Evolutionary conservation across 148 eudicot species (phyloP).

Genomic region (Rhododendron williamsianum): DNA sequence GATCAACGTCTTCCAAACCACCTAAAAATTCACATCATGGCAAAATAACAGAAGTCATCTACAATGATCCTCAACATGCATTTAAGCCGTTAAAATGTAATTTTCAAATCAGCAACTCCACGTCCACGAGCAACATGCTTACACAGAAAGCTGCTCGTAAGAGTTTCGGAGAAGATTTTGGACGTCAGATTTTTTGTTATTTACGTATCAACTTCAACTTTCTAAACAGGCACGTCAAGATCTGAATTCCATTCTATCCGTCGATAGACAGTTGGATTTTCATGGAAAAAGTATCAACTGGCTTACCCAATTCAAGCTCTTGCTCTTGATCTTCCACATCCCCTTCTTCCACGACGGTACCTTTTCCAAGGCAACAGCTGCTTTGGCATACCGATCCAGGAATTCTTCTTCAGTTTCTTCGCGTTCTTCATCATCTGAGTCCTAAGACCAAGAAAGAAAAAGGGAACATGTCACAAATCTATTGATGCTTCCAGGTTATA

Average conservation of each 20-base stretch:
- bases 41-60: neutral
- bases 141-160: neutral
- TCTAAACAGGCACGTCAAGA: neutral
- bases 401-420: constrained; percentile 88
- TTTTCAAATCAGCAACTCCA: neutral
- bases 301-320: constrained; percentile 65
- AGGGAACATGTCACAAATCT: neutral
- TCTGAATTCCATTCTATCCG: neutral
- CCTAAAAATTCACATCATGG: constrained; percentile 27
- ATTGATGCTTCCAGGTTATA: constrained; percentile 1
- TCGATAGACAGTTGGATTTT: neutral
- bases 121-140: neutral
- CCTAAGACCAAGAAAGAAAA: constrained; percentile 30
- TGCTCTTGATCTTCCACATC: constrained; percentile 57
- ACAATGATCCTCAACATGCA: neutral
- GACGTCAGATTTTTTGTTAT: neutral
- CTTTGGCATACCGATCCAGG: constrained; percentile 68
- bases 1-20: constrained; percentile 47
- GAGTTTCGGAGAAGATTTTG: neutral
- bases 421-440: constrained; percentile 58
- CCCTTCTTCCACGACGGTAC: constrained; percentile 50
- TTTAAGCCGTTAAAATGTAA: neutral
- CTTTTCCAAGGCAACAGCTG: constrained; percentile 66
- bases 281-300: neutral
- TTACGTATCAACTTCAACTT: neutral